Evolutionary conservation across 495 filamentous ascomycete species (phyloP), one percentile per base, ranked within the genome.

Genomic region (Penicillium lividum): DNA sequence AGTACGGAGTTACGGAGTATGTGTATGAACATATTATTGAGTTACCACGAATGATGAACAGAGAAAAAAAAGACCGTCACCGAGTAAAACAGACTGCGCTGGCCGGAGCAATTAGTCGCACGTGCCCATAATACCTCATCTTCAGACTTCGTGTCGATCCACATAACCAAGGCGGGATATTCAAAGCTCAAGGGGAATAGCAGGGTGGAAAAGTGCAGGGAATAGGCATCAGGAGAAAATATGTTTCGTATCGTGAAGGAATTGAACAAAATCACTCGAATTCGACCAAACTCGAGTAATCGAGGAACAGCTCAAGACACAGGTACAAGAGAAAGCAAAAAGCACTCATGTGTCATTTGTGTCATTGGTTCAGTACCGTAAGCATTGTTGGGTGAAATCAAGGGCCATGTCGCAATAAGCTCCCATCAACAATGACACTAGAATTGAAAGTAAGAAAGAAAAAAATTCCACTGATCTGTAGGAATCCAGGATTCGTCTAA

Each of bases 401-500:
- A 36, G 50, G 7, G 22, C 18, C 31, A 13, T 52, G 25, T 40
- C 15, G 25, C 31, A 38, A 38, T 25, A 52, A 33, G 10, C 7
- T 28, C 16, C 18, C 22, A 42, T 18, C 10, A 33, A 33, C 2
- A 13, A 22, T 36, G 30, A 5, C 7, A 38, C n/a, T 0, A 34
- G 29, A 36, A 27, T 36, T 27, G 34, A 38, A 15, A 33, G 31
- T 27, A 50, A 33, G 47, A 30, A 50, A 9, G n/a, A 50, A 29
- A 13, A 50, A 28, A 50, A 28, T 36, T 30, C 13, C 13, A 25
- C 34, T 40, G 30, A 8, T 5, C 22, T 42, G 4, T 15, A 25
- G 38, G 4, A 43, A 53, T 15, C 36, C 22, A 42, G 38, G 22
- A 10, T 27, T n/a, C 16, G 27, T 69, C 68, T 75, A 80, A 61